Evolutionary conservation across 345 rosid species (phyloP).

Genomic region (Citrus maxima): DNA sequence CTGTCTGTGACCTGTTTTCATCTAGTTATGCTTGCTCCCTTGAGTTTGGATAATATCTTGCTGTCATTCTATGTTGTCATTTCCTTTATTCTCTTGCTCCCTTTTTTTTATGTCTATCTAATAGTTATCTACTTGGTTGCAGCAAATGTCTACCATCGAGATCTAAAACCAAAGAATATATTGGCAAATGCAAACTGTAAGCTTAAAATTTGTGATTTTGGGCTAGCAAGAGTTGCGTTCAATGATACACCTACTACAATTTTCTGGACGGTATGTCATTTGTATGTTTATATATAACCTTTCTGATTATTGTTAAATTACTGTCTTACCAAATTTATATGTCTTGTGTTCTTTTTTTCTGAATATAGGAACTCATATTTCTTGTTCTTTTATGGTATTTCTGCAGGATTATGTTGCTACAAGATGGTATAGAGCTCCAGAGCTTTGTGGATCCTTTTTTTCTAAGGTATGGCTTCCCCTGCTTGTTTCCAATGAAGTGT

Average conservation of each 20-base stretch:
- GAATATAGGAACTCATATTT: conserved; percentile 9
- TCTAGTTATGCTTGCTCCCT: not conserved
- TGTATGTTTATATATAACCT: not conserved
- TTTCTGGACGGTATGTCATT: conserved; percentile 83
- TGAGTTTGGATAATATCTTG: not conserved
- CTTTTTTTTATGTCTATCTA: not conserved
- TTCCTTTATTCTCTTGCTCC: not conserved
- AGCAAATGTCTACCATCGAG: conserved; percentile 95
- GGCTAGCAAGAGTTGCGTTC: conserved; percentile 94
- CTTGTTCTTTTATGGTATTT: conserved; percentile 11
- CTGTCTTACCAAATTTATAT: not conserved
- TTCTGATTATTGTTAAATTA: conserved; percentile 5
- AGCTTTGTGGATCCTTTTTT: conserved; percentile 96
- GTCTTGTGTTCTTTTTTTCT: not conserved
- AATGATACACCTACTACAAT: conserved; percentile 82
- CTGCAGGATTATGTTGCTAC: conserved; percentile 96
- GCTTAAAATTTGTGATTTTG: conserved; percentile 94
- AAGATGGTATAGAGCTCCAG: conserved; percentile 99
- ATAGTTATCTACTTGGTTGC: conserved; percentile 38
- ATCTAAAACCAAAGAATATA: conserved; percentile 92
- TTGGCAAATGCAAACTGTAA: conserved; percentile 98
- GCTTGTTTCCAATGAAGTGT: not conserved
- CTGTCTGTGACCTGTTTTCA: not conserved
- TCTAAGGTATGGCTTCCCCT: conserved; percentile 59
- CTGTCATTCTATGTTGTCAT: not conserved